These are phyloP conservation scores for Kurtzmaniella fragi DNA, from an alignment of 805 yeast species.

Conservation along the genomic window DNA sequence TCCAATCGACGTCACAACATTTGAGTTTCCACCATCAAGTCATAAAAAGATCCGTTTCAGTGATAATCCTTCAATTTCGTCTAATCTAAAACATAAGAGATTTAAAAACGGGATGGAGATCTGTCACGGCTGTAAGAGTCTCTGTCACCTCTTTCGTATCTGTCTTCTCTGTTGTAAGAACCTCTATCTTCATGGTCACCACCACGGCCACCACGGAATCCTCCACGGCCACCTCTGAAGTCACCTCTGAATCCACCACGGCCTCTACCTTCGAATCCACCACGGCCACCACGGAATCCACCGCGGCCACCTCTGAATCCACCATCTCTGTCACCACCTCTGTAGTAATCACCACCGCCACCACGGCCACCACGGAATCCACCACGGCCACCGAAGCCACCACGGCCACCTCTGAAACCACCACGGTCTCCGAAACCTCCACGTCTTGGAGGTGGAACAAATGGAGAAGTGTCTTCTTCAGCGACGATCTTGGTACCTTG, in stretches of 20 bases:
- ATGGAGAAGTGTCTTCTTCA: conserved; percentile 72
- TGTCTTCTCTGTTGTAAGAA: conserved; percentile 47
- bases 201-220: conserved; percentile 44
- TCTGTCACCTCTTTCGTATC: conserved; percentile 37
- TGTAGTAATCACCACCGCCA: conserved; percentile 18
- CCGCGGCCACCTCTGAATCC: conserved; percentile 31
- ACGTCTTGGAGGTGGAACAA: conserved; percentile 47
- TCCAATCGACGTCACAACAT: no score
- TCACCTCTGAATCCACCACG: conserved; percentile 20
- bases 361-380: conserved; percentile 33
- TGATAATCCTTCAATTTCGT: no score
- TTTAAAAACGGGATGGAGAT: conserved; percentile 70
- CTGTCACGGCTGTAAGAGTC: conserved; percentile 47
- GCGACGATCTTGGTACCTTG: conserved; percentile 66
- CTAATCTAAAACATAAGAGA: conserved; percentile 1
- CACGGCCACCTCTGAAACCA: conserved; percentile 33
- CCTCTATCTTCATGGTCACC: conserved; percentile 44
- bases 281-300: conserved; percentile 13
- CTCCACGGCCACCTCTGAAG: conserved; percentile 29
- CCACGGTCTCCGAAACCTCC: conserved; percentile 39
- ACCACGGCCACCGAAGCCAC: conserved; percentile 31
- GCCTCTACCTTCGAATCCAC: conserved; percentile 26
- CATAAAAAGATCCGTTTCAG: no score
- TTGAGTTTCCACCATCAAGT: no score
- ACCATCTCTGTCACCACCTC: conserved; percentile 31